Evolutionary conservation across 2,329 filamentous ascomycete genomes (phyloP), one percentile per base, ranked within the genome.

Genomic region (Pseudopithomyces chartarum): DNA sequence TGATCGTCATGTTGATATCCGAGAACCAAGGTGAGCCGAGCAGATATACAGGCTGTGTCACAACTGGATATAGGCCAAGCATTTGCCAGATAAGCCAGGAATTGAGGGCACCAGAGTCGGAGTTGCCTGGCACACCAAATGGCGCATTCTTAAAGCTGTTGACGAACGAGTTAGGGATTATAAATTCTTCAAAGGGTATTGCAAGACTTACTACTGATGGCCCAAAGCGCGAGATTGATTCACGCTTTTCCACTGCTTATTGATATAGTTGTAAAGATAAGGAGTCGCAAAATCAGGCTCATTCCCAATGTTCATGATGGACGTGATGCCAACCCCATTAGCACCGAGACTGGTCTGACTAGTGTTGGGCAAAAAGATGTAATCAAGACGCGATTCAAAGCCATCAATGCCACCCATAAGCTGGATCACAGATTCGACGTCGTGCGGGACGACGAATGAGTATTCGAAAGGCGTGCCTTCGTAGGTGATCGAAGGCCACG

Each of bases 261-360:
- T 73, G 70, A 77, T 66, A 71, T 76, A 65, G 70, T 71, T 33
- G 65, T 67, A 69, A 1, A 91, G 80, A 63, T 73, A 91, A 0
- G 87, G 87, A 0, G 86, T 84, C 2, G 82, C 84, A 76, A 90
- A 90, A 71, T 81, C 81, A 22, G 87, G 87, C 71, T 90, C 85
- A 69, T 90, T 89, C 40, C 62, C 62, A n/a, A 65, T 65, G 34
- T 65, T 65, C 62, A 64, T 87, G 69, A 88, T 88, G 19, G 89
- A 82, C 6, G 65, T 73, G 50, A 74, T 77, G 1, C 71, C 73
- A 0, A 69, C 69, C 2, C 73, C 73, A 44, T 77, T 77, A 1
- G 64, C 68, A 6, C 71, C 72, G 0, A 75, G 65, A 22, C 71
- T 64, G 20, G 70, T 63, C 53, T 77, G 68, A 10, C 68, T 67